Evolutionary conservation across 331 rosid species (phyloP), one percentile per base, ranked within the genome.

Genomic region (Ulmus americana): DNA sequence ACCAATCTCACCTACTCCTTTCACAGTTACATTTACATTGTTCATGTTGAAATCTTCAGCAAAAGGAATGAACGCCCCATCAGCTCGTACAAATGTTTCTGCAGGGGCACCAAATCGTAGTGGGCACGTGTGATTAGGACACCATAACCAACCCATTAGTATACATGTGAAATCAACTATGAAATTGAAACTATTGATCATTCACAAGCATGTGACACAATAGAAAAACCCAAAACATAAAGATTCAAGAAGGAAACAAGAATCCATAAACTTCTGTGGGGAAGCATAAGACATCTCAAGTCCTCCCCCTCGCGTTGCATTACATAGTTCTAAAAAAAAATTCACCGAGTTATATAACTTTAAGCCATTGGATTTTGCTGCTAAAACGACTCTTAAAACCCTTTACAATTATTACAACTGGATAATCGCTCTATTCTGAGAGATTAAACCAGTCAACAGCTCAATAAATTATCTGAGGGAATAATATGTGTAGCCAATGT

Each of bases 21-120:
- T 90, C 22, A 94, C 84, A 52, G 70, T 79, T 68, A 95, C 88
- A 53, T 76, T 76, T n/a, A 90, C 90, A 46, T 81, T 81, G 56
- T 66, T 74, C 95, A 87, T 71, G 72, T 90, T 76, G 61, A 85
- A 94, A 76, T 85, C 97, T 70, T 87, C 90, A 0, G 95, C 87
- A 74, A 94, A 94, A 39, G 97, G 97, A 66, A 94, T 87, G 82
- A 94, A 94, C 55, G 97, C 99, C 43, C 99, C 99, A 68, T 94
- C 99, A 64, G 96, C 99, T 71, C 99, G 83, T 68, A 94, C 99
- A 77, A 94, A 94, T 82, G 99, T 94, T 81, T 94, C 99, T 94
- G 95, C 85, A 82, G 61, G 53, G 71, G 63, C 69, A 72, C 67
- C 84, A 78, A 76, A 72, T 71, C 43, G 62, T 61, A 63, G 69